Evolutionary conservation across 257 asterid genomes (phyloP), one percentile per base, ranked within the genome.

Genomic region (Agastache rugosa): DNA sequence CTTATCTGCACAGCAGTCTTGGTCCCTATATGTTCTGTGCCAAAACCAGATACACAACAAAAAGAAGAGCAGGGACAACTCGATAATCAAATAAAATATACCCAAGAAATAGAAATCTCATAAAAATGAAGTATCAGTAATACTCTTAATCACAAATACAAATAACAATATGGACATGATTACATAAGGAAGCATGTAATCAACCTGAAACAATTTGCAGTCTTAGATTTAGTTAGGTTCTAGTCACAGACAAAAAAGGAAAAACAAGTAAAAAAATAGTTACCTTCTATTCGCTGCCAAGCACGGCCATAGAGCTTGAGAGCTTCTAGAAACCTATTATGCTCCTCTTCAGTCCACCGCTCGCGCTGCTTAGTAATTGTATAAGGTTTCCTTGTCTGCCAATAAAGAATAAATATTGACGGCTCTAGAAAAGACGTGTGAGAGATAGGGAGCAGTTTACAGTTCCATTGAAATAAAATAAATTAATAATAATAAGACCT

Each of bases 1-100:
- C 99, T 83, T 84, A 94, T 94, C 96, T 94, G 98, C 92, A 94
- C 99, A 67, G 99, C 99, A 71, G 99, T 90, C 96, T 94, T 94
- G 83, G 99, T 92, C 80, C 99, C 99, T 77, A 94, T 86, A 81
- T 94, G 93, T 86, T 94, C 99, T 94, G 96, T 87, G 74, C 79
- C 84, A 89, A 78, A 86, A 86, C 84, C 85, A 85, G 75, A 81
- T 51, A 74, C 77, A 81, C 69, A 69, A 70, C 77, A 67, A 77
- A 83, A 71, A 54, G 79, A 82, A 82, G 80, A 81, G 72, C 80
- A 83, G 80, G 72, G 71, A 77, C 72, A 85, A 80, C 67, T 82
- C 71, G 61, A 84, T 78, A 74, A 72, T 76, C 77, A 80, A 83
- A 85, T 81, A 63, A 71, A 65, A 73, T 59, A 77, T 19, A 84